Percentiles rank a stretch among this genome's conserved stretches.
Evolutionary conservation across 148 eudicot species (phyloP).

Genomic region (Rhododendron simsii): DNA sequence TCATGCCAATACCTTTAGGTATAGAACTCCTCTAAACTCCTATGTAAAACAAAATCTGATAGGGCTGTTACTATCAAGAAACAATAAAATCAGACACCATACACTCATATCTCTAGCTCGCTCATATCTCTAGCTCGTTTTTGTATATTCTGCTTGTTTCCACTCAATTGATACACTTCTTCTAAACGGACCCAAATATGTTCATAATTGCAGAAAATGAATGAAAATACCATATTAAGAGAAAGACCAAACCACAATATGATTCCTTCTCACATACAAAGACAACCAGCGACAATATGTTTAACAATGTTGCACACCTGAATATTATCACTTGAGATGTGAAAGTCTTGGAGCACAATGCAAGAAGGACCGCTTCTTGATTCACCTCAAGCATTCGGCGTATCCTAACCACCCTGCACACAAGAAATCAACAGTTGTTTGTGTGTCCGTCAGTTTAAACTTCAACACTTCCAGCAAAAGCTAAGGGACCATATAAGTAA

Average conservation of each 20-base stretch:
- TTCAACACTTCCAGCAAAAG: neutral
- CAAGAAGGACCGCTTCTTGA: conserved; percentile 93
- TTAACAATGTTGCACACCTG: conserved; percentile 27
- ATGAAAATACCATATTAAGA: neutral
- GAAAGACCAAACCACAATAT: neutral
- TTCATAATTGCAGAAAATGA: neutral
- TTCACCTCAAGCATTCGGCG: conserved; percentile 85
- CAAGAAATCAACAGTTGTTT: conserved; percentile 8
- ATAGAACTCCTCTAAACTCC: neutral
- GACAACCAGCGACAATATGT: neutral
- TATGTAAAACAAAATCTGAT: neutral
- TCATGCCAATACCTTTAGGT: neutral
- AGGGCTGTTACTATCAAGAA: neutral
- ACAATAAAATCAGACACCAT: neutral
- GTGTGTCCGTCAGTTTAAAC: neutral
- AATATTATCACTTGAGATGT: conserved; percentile 81
- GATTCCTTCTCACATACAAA: neutral
- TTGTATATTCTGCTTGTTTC: neutral
- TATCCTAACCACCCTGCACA: conserved; percentile 73
- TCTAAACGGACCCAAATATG: neutral
- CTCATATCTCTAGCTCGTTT: neutral
- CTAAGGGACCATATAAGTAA: neutral
- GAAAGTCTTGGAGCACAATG: conserved; percentile 83
- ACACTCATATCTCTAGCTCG: neutral
- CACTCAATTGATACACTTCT: neutral